Evolutionary conservation across 768 basidiomycete species (phyloP).

Genomic region (Termitomyces sp.): DNA sequence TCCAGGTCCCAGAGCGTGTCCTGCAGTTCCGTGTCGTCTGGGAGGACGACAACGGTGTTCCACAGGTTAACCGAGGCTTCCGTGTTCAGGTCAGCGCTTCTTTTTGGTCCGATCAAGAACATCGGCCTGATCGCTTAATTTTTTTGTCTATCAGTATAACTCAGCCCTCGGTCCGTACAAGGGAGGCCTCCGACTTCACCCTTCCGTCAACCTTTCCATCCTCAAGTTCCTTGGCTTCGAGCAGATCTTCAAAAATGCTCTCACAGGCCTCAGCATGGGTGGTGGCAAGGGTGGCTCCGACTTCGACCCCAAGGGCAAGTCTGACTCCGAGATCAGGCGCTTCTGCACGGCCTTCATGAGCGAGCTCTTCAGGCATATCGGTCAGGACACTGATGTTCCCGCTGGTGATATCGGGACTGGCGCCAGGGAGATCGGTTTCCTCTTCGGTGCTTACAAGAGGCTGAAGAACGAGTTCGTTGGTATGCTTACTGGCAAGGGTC

Average conservation of each 20-base stretch:
- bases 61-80: constrained; percentile 72
- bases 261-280: constrained; percentile 75
- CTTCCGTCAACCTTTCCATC: constrained; percentile 77
- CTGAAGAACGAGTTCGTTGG: constrained; percentile 66
- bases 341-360: constrained; percentile 74
- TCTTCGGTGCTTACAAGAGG: constrained; percentile 79
- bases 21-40: constrained; percentile 73
- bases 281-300: constrained; percentile 79
- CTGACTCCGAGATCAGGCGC: constrained; percentile 67
- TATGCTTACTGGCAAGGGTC: constrained; percentile 71
- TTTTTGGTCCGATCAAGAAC: not conserved
- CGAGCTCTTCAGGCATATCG: constrained; percentile 71
- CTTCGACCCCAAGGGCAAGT: constrained; percentile 82
- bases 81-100: constrained; percentile 58
- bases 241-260: constrained; percentile 79
- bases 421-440: constrained; percentile 70
- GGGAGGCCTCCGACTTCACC: constrained; percentile 76
- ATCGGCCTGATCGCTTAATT: not conserved
- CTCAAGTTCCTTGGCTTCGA: constrained; percentile 84
- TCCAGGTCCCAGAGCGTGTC: constrained; percentile 53
- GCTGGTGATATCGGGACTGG: constrained; percentile 75
- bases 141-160: constrained; percentile 52
- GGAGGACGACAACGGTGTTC: constrained; percentile 65
- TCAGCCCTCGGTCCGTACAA: constrained; percentile 78
- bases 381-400: constrained; percentile 73